Percentiles rank a stretch among this genome's conserved stretches.
These are phyloP conservation scores for Cladorrhinum sp. DNA, from an alignment of 2,329 filamentous ascomycete species.

Conservation along the genomic window DNA sequence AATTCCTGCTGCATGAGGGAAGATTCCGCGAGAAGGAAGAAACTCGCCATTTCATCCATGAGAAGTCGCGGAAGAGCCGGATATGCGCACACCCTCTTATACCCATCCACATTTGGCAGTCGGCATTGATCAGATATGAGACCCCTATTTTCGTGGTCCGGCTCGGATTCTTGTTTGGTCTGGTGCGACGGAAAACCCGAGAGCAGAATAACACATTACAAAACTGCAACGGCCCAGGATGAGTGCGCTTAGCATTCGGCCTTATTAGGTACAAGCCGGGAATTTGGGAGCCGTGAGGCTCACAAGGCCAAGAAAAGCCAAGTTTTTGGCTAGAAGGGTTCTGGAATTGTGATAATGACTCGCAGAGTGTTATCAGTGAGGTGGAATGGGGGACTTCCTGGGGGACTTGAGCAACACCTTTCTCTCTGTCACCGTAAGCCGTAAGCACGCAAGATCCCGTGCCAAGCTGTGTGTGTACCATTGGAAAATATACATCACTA, in stretches of 20 bases:
- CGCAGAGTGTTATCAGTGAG: background rate
- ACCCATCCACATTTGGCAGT: background rate
- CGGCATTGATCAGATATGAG: background rate
- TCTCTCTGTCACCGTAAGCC: too few species aligned
- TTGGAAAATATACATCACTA: background rate
- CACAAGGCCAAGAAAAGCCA: constrained; percentile 1
- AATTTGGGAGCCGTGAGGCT: constrained; percentile 3
- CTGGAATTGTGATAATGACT: constrained; percentile 5
- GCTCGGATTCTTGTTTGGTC: background rate
- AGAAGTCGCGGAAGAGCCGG: background rate
- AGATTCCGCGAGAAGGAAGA: background rate
- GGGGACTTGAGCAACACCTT: background rate
- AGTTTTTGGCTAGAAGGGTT: constrained; percentile 1
- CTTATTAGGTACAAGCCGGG: background rate
- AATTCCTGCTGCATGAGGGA: background rate
- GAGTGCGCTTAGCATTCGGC: background rate
- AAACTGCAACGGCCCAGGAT: background rate
- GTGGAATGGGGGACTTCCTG: background rate
- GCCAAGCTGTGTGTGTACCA: background rate
- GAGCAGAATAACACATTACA: background rate
- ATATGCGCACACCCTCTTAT: background rate
- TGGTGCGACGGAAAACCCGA: background rate
- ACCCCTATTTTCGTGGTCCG: background rate
- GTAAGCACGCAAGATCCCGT: background rate
- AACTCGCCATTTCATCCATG: background rate